These are phyloP conservation scores for Phoma sp. DNA, from an alignment of 2,329 filamentous ascomycete genomes.

Conservation along the genomic window DNA sequence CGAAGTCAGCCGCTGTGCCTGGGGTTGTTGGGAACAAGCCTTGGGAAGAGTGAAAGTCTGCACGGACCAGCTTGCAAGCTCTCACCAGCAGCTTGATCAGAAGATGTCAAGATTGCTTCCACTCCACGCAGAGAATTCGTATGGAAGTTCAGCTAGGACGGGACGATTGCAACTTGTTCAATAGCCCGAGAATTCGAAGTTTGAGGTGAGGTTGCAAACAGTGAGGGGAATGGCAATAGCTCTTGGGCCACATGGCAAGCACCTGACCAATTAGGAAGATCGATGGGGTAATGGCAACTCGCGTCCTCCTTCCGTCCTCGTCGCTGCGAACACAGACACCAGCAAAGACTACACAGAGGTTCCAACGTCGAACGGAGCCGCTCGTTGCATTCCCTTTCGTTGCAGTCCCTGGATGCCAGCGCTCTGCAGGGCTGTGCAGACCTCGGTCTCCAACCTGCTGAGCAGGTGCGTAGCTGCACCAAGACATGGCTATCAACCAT, in stretches of 20 bases:
- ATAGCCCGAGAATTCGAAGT: neutral
- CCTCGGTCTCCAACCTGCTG: no score
- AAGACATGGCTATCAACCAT: no score
- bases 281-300: constrained; percentile 20
- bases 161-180: neutral
- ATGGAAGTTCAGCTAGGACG: neutral
- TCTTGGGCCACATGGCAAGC: constrained; percentile 17
- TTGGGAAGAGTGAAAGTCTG: neutral
- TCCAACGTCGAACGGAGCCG: neutral
- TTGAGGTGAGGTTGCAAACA: constrained; percentile 7
- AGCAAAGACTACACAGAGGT: neutral
- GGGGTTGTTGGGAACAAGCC: neutral
- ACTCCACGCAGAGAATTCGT: no score
- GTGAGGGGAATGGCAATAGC: constrained; percentile 15
- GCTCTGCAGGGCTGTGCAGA: neutral
- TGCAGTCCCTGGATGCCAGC: neutral
- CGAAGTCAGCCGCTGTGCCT: neutral
- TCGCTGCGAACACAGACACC: constrained; percentile 1
- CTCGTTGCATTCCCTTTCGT: neutral
- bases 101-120: neutral
- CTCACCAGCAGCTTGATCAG: neutral
- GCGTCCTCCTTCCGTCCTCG: constrained; percentile 3
- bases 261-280: constrained; percentile 12
- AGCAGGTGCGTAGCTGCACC: no score
- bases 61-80: constrained; percentile 4